Evolutionary conservation across 495 filamentous ascomycete genomes (phyloP).

Genomic region (Halenospora varia): DNA sequence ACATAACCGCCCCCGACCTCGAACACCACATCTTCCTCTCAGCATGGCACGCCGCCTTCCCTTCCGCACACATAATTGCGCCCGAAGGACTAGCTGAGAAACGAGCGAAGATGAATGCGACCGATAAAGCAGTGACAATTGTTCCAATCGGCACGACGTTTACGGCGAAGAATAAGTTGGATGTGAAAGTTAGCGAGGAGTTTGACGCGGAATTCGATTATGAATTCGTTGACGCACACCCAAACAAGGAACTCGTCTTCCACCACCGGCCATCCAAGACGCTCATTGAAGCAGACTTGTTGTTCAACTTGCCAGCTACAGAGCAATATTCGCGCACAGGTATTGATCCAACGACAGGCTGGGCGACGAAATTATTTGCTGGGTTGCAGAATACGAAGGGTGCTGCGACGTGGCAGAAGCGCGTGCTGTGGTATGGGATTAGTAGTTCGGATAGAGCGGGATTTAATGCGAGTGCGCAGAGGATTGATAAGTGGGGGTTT

Average conservation of each 20-base stretch:
- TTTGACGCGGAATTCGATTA: conserved; percentile 84
- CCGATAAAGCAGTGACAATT: conserved; percentile 52
- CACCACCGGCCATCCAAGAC: conserved; percentile 74
- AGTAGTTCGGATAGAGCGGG: conserved; percentile 58
- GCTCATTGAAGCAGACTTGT: conserved; percentile 84
- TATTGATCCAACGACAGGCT: conserved; percentile 46
- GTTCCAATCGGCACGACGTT: conserved; percentile 69
- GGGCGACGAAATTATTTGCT: conserved; percentile 60
- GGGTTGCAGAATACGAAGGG: conserved; percentile 57
- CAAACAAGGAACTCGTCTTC: conserved; percentile 84
- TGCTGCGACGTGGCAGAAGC: conserved; percentile 67
- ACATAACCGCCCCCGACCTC: conserved; percentile 82
- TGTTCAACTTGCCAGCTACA: conserved; percentile 85
- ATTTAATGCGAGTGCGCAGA: conserved; percentile 62
- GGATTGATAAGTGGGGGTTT: conserved; percentile 80
- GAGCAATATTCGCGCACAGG: conserved; percentile 75
- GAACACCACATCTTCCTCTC: conserved; percentile 92
- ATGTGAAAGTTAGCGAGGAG: conserved; percentile 59
- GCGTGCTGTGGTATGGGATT: conserved; percentile 76
- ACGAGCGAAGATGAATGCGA: conserved; percentile 49
- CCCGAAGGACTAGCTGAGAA: conserved; percentile 87
- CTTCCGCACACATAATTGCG: conserved; percentile 72
- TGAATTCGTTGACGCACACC: conserved; percentile 77
- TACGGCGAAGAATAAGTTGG: conserved; percentile 45
- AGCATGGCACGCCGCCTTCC: conserved; percentile 76